These are phyloP conservation scores for Rubia balearica DNA, from an alignment of 305 asterid species.

Conservation along the genomic window DNA sequence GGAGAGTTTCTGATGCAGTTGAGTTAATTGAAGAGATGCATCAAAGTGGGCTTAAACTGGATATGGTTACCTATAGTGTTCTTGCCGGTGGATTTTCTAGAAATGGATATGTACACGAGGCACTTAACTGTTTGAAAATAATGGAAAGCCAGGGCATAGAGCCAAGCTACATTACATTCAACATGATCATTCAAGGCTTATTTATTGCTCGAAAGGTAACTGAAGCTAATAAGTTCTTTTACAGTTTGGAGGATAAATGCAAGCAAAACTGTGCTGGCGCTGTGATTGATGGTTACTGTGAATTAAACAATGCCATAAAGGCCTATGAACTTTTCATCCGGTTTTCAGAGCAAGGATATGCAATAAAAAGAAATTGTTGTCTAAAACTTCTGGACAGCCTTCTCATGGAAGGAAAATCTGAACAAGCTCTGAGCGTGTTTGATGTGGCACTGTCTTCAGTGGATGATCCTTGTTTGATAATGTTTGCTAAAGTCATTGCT, in stretches of 20 bases:
- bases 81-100: conserved; percentile 56
- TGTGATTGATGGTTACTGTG: conserved; percentile 64
- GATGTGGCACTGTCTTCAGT: conserved; percentile 30
- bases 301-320: conserved; percentile 25
- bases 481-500: conserved; percentile 40
- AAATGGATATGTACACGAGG: conserved; percentile 34
- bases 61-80: conserved; percentile 44
- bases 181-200: conserved; percentile 60
- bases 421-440: neutral
- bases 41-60: conserved; percentile 42
- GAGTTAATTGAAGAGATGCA: conserved; percentile 49
- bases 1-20: conserved; percentile 41
- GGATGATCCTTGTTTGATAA: conserved; percentile 40
- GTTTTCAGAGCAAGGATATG: conserved; percentile 30
- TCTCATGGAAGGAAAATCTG: conserved; percentile 38
- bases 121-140: conserved; percentile 10
- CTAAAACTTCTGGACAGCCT: conserved; percentile 55
- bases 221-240: conserved; percentile 57
- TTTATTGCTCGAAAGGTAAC: conserved; percentile 40
- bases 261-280: conserved; percentile 46
- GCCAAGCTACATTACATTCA: conserved; percentile 47
- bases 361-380: conserved; percentile 32
- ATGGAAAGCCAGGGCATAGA: no score
- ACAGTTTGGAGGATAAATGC: conserved; percentile 34
- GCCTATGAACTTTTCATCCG: conserved; percentile 42